phyloP scores from a whole-genome alignment of 2,329 filamentous ascomycete species.

The Calonectria honghensis region DNA sequence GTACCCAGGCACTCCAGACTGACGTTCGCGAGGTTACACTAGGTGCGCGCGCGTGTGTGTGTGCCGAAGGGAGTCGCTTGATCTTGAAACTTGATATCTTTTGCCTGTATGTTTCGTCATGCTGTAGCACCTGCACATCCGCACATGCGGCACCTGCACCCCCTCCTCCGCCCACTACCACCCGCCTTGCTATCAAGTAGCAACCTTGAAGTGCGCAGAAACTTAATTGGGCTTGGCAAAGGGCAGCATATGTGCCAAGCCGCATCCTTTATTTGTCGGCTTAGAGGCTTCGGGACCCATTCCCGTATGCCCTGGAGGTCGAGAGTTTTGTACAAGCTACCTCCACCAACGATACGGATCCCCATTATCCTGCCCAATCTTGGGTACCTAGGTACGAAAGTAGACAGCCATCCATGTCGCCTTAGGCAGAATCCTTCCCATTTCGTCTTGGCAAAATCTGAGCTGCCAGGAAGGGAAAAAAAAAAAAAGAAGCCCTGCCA shows the following conservation, averaged over 20 bases:
- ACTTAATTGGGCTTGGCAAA: slow-evolving; percentile 17
- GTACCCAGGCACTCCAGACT: slow-evolving; percentile 17
- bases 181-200: slow-evolving; percentile 6
- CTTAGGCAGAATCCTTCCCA: slow-evolving; percentile 10
- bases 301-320: slow-evolving; percentile 2
- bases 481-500: not conserved
- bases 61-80: slow-evolving; percentile 23
- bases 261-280: slow-evolving; percentile 10
- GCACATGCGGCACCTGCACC: slow-evolving; percentile 1
- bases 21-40: slow-evolving; percentile 32
- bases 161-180: slow-evolving; percentile 15
- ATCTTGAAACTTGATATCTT: slow-evolving; percentile 14
- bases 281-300: slow-evolving; percentile 13
- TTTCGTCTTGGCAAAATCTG: not conserved
- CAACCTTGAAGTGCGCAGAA: slow-evolving; percentile 13
- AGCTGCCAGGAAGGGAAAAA: not conserved
- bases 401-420: slow-evolving; percentile 13
- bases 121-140: slow-evolving; percentile 2
- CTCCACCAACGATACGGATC: not conserved
- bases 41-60: slow-evolving; percentile 17
- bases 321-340: not conserved
- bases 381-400: slow-evolving; percentile 10
- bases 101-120: slow-evolving; percentile 15
- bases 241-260: slow-evolving; percentile 11
- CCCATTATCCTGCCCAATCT: slow-evolving; percentile 13